Percentiles rank a stretch among this genome's conserved stretches.
phyloP scores from a whole-genome alignment of 73 alveolate species.

The Paramecium primaurelia region DNA sequence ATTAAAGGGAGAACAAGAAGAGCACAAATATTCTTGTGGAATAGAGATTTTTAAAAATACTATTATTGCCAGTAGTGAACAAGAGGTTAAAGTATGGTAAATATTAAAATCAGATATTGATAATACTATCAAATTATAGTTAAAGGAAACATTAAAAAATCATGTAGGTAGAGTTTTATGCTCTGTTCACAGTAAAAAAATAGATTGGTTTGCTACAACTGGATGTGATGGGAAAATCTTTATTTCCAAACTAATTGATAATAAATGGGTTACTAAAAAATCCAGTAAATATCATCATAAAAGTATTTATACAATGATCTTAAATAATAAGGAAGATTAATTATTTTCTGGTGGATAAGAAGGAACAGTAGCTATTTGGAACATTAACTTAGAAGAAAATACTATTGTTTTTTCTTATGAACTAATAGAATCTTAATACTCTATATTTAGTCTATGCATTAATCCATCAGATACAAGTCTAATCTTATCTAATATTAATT shows the following conservation, averaged over 20 bases:
- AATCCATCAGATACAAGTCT: background rate
- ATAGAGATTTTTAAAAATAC: no score
- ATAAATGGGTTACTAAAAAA: background rate
- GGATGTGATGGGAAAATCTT: background rate
- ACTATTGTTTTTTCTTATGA: background rate
- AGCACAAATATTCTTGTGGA: background rate
- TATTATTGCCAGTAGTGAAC: background rate
- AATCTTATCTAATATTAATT: background rate
- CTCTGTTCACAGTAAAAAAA: background rate
- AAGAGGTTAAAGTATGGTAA: background rate
- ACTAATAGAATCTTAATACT: background rate
- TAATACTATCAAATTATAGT: background rate
- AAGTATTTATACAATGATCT: background rate
- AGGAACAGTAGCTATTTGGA: background rate
- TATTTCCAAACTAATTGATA: background rate
- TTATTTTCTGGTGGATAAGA: background rate
- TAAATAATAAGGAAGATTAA: background rate
- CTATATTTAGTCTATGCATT: background rate
- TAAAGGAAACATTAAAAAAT: background rate
- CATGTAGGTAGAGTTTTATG: background rate
- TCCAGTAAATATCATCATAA: background rate
- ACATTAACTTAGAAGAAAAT: background rate
- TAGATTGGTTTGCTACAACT: background rate
- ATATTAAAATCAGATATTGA: background rate
- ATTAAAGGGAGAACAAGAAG: background rate